These are phyloP conservation scores for Lyophyllum shimeji DNA, from an alignment of 768 basidiomycete genomes.

Conservation along the genomic window DNA sequence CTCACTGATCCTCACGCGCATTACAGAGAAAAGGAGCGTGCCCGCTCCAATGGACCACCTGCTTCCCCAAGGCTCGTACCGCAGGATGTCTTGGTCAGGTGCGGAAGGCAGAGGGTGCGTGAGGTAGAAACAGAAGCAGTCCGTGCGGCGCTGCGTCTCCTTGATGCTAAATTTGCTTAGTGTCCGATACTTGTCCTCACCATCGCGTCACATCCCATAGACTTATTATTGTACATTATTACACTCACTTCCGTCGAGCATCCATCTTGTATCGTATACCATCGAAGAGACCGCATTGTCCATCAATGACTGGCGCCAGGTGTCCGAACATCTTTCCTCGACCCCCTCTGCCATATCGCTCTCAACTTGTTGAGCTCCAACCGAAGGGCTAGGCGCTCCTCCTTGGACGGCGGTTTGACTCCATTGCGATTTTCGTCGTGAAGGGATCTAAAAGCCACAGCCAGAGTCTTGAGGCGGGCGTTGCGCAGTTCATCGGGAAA, in stretches of 20 bases:
- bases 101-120: conserved; percentile 59
- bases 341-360: conserved; percentile 6
- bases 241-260: not conserved
- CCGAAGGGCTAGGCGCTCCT: conserved; percentile 35
- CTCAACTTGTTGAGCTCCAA: conserved; percentile 30
- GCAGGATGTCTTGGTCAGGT: conserved; percentile 59
- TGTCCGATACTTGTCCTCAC: not conserved
- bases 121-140: conserved; percentile 76
- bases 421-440: conserved; percentile 17
- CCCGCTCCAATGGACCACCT: conserved; percentile 17
- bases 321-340: not conserved
- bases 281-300: not conserved
- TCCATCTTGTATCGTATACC: not conserved
- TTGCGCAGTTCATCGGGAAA: conserved; percentile 51
- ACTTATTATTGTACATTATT: conserved; percentile 1
- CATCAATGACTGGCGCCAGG: not conserved
- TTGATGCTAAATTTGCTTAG: conserved; percentile 63
- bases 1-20: conserved; percentile 56
- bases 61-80: conserved; percentile 57
- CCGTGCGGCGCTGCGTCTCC: conserved; percentile 68
- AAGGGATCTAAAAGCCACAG: conserved; percentile 46
- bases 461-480: conserved; percentile 46
- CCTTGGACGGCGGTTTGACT: conserved; percentile 25
- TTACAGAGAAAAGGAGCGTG: conserved; percentile 45
- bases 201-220: not conserved